A percentile compares a stretch with the other conserved stretches of the same genome.
Evolutionary conservation across 768 basidiomycete species (phyloP).

Genomic region (Astraeus odoratus): DNA sequence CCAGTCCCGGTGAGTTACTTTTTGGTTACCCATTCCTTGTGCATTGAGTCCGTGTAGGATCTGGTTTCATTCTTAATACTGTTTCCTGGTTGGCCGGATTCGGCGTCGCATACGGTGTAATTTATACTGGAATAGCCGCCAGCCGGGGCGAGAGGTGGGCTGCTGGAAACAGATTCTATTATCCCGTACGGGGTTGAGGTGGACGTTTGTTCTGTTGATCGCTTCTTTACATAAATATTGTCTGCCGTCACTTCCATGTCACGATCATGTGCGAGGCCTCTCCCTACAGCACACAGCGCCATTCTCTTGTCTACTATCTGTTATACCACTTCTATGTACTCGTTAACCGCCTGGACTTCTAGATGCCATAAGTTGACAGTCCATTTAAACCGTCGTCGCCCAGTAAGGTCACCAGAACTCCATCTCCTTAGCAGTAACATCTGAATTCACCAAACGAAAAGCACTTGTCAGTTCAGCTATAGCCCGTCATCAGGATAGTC

Average conservation of each 20-base stretch:
- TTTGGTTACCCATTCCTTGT: not conserved
- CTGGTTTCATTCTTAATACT: conserved; percentile 51
- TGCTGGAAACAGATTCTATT: conserved; percentile 67
- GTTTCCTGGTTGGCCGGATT: conserved; percentile 57
- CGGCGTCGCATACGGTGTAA: conserved; percentile 44
- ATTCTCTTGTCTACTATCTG: no score
- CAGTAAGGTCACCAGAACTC: no score
- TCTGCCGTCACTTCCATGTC: no score
- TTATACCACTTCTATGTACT: no score
- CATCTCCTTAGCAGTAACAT: no score
- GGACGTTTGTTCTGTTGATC: not conserved
- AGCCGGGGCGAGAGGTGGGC: conserved; percentile 56
- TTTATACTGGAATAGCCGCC: conserved; percentile 54
- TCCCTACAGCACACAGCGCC: no score
- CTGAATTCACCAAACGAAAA: no score
- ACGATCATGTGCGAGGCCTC: no score
- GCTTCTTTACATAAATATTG: no score
- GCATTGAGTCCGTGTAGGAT: conserved; percentile 34
- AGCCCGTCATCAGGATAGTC: conserved; percentile 63
- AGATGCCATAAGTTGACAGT: no score
- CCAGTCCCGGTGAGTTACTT: conserved; percentile 46
- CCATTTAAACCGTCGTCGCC: no score
- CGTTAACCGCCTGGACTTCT: no score
- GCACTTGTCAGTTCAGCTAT: conserved; percentile 1
- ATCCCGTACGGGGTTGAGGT: conserved; percentile 22